A percentile compares a stretch with the other conserved stretches of the same genome.
phyloP scores from a whole-genome alignment of 768 basidiomycete species.

The Mycena metata region DNA sequence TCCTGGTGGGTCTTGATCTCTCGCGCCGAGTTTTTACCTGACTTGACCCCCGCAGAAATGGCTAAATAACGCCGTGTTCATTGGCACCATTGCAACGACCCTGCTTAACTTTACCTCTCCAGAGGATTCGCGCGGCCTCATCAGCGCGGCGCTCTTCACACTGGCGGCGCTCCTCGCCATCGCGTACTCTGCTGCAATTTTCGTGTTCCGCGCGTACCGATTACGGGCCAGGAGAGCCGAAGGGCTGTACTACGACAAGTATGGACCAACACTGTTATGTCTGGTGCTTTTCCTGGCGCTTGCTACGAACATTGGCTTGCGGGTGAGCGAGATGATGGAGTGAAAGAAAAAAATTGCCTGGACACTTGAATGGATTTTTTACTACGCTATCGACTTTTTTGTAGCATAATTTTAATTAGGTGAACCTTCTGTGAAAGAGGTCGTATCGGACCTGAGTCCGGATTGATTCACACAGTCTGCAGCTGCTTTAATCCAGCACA shows the following conservation, averaged over 20 bases:
- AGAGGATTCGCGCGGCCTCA: constrained; percentile 80
- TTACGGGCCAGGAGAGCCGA: constrained; percentile 80
- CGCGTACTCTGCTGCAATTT: constrained; percentile 87
- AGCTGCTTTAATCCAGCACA: too few species aligned
- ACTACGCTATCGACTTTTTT: too few species aligned
- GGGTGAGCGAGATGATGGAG: constrained; percentile 67
- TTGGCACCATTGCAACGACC: constrained; percentile 91
- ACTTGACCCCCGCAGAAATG: constrained; percentile 72
- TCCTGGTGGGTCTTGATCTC: constrained; percentile 74
- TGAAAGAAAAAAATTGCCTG: constrained; percentile 1
- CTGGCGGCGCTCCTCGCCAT: constrained; percentile 90
- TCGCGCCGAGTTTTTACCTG: constrained; percentile 20
- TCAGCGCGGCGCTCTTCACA: constrained; percentile 92
- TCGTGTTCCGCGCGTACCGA: constrained; percentile 78
- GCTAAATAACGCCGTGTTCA: constrained; percentile 89
- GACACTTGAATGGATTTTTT: background rate
- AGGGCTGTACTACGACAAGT: constrained; percentile 91
- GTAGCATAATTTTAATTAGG: too few species aligned
- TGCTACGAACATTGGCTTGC: constrained; percentile 79
- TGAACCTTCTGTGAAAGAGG: too few species aligned
- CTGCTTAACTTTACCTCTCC: constrained; percentile 87
- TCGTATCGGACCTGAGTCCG: too few species aligned
- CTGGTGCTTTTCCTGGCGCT: constrained; percentile 77
- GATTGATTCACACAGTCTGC: too few species aligned
- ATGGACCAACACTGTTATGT: constrained; percentile 85